phyloP scores from a whole-genome alignment of 2,329 filamentous ascomycete genomes.

The Leptographium procerum region DNA sequence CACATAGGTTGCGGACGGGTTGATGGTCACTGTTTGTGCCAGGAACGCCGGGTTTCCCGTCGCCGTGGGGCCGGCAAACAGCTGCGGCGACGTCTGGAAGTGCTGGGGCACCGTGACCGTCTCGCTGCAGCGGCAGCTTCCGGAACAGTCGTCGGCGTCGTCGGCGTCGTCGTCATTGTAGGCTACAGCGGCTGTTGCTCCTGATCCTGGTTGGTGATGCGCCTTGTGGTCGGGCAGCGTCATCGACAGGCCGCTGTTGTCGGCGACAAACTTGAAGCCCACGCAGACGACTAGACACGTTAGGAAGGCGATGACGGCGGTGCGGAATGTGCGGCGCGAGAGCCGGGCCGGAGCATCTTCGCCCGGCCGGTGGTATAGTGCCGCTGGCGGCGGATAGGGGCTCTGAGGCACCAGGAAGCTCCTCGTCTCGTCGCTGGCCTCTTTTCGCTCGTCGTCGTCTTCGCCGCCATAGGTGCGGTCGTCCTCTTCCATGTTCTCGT shows the following conservation, averaged over 20 bases:
- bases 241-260: constrained; percentile 11
- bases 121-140: constrained; percentile 11
- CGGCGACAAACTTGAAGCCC: constrained; percentile 14
- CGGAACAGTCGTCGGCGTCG: neutral
- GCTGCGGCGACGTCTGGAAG: constrained; percentile 49
- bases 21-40: constrained; percentile 57
- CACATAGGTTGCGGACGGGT: constrained; percentile 53
- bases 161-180: neutral
- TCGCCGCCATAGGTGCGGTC: neutral
- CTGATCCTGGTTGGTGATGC: neutral
- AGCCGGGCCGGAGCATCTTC: constrained; percentile 5
- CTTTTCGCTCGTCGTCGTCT: constrained; percentile 1
- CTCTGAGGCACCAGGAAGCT: constrained; percentile 1
- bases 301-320: constrained; percentile 12
- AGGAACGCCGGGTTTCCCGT: constrained; percentile 60
- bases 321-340: constrained; percentile 9
- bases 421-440: constrained; percentile 5
- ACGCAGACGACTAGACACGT: constrained; percentile 14
- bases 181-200: neutral
- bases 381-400: neutral
- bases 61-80: constrained; percentile 55
- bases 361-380: constrained; percentile 5
- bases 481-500: neutral
- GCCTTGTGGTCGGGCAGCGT: constrained; percentile 1
- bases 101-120: constrained; percentile 41